phyloP scores from a whole-genome alignment of 73 alveolate genomes.

The Stentor coeruleus region DNA sequence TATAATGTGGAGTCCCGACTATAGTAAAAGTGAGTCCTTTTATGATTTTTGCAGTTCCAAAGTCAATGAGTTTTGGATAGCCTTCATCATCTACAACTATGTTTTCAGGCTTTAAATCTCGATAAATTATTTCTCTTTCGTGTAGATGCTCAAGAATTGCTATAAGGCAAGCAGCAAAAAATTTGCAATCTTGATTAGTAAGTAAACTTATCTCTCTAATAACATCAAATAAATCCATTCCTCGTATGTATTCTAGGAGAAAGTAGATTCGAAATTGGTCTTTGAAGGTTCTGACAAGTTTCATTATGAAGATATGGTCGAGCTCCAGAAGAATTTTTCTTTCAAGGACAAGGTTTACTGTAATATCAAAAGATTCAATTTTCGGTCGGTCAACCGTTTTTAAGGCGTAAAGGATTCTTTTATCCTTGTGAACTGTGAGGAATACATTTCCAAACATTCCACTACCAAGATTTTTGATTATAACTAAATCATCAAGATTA shows the following conservation, averaged over 20 bases:
- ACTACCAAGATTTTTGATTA: conserved; percentile 36
- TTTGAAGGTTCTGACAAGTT: conserved; percentile 43
- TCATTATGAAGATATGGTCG: conserved; percentile 52
- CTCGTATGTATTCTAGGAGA: conserved; percentile 40
- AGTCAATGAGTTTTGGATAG: conserved; percentile 29
- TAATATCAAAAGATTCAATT: conserved; percentile 32
- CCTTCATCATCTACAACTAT: conserved; percentile 43
- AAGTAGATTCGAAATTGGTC: conserved; percentile 43
- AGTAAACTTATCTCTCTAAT: too few relatives aligned
- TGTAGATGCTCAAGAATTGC: conserved; percentile 24
- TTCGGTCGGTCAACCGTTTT: conserved; percentile 42
- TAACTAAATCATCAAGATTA: conserved; percentile 35
- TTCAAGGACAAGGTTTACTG: conserved; percentile 40
- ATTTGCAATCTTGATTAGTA: too few relatives aligned
- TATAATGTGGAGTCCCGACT: conserved; percentile 44
- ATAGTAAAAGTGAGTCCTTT: too few relatives aligned
- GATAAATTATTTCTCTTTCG: conserved; percentile 13
- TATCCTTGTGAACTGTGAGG: conserved; percentile 38
- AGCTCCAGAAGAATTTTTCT: conserved; percentile 32
- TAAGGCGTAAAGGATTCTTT: conserved; percentile 41
- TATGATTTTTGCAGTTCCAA: conserved; percentile 37
- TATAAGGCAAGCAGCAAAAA: too few relatives aligned
- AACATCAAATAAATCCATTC: too few relatives aligned
- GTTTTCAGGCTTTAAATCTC: conserved; percentile 39
- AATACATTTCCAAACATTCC: conserved; percentile 54